phyloP scores from a whole-genome alignment of 2,329 filamentous ascomycete species.

The Ceratocystis alfenasii region DNA sequence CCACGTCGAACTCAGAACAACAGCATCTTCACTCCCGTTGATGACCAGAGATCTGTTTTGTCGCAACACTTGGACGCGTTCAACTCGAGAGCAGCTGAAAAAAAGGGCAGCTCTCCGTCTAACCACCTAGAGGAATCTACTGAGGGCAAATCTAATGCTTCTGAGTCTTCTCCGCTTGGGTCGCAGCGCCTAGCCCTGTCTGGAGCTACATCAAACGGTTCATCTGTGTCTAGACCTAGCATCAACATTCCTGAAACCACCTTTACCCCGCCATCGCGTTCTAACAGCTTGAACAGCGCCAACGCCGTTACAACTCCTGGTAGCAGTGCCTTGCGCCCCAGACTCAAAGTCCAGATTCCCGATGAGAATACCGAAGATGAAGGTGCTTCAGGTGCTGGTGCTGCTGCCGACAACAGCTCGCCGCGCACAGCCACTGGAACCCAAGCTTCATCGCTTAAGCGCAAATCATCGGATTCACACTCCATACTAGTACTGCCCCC shows the following conservation, averaged over 20 bases:
- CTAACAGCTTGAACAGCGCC: conserved; percentile 70
- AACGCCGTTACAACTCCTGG: conserved; percentile 53
- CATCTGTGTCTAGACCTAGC: conserved; percentile 31
- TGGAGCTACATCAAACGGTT: background rate
- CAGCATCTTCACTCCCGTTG: conserved; percentile 93
- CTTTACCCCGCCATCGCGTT: conserved; percentile 60
- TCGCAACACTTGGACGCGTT: conserved; percentile 69
- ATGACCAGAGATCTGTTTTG: conserved; percentile 78
- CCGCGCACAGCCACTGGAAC: conserved; percentile 42
- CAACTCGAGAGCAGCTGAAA: conserved; percentile 38
- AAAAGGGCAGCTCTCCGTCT: conserved; percentile 26
- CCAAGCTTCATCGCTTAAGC: conserved; percentile 14
- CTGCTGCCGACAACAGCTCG: conserved; percentile 57
- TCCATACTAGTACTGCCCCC: conserved; percentile 72
- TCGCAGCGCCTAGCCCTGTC: conserved; percentile 22
- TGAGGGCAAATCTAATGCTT: conserved; percentile 30
- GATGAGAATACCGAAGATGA: conserved; percentile 34
- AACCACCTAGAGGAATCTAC: conserved; percentile 54
- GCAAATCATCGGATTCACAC: conserved; percentile 35
- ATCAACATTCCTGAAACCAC: conserved; percentile 46
- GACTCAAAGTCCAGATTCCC: conserved; percentile 87
- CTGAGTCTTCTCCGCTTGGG: conserved; percentile 44
- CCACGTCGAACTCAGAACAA: conserved; percentile 51
- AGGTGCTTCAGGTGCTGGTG: conserved; percentile 48
- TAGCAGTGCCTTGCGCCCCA: conserved; percentile 48